Evolutionary conservation across 352 stramenopile genomes (phyloP), one percentile per base, ranked within the genome.

Genomic region (Phytophthora constricta): DNA sequence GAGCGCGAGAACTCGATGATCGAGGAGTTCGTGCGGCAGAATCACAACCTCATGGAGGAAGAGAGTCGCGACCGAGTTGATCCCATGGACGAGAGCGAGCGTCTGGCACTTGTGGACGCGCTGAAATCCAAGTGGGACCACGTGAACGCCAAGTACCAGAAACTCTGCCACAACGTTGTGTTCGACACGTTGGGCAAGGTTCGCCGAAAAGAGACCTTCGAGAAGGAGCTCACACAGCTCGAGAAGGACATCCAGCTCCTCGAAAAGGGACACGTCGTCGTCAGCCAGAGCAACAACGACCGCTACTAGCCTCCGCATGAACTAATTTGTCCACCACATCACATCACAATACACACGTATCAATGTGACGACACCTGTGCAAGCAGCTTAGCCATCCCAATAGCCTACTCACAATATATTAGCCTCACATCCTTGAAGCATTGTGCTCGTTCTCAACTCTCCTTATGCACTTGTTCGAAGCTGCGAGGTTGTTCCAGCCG

Each of bases 121-220:
- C 82, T 98, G 60, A 98, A 98, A 70, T 83, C 82, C 34, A 97
- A 97, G 74, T 98, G 95, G 94, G 93, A 98, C 61, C 85, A 96
- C 28, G 90, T 97, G 23, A 98, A 98, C 66, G 55, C 67, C 33
- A 90, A 98, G 71, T 98, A 98, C 76, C 95, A 98, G 71, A 98
- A 97, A 68, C 82, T 98, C 14, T 97, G 91, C 53, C 95, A 98
- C 77, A 95, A 97, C 60, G 90, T 97, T 9, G 87, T 92, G 16
- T 94, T 98, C 47, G 93, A 98, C 70, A 98, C 90, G 33, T 76
- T 96, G 1, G 91, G 93, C 56, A 96, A 98, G 66, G 92, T 98
- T 34, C 85, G 90, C 46, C 85, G 90, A 82, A 98, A 98, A 82
- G 91, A 97, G 73, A 88, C 81, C 11, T 92, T 97, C 59, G 95